Conservation (phyloP, 352 stramenopile genomes). For the Pythium dissotocum region DNA sequence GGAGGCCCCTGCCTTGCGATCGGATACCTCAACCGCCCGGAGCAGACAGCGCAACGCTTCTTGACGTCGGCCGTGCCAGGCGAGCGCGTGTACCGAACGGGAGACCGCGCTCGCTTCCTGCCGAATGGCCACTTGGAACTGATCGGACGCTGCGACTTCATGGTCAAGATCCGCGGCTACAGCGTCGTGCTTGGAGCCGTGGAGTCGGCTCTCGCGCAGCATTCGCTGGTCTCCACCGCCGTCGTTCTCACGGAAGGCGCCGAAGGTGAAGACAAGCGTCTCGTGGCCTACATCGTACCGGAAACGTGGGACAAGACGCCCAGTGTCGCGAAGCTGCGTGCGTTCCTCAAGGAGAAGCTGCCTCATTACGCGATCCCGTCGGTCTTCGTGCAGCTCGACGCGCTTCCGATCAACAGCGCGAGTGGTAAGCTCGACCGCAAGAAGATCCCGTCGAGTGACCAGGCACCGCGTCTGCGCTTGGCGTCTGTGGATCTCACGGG, state of each 20-base stretch:
- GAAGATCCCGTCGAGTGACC: slow-evolving; percentile 72
- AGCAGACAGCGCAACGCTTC: slow-evolving; percentile 80
- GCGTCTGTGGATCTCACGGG: slow-evolving; percentile 75
- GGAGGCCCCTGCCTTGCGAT: slow-evolving; percentile 82
- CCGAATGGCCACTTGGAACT: slow-evolving; percentile 91
- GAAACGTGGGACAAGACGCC: slow-evolving; percentile 71
- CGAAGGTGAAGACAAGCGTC: slow-evolving; percentile 85
- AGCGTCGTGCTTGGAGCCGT: slow-evolving; percentile 92
- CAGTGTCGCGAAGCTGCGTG: slow-evolving; percentile 58
- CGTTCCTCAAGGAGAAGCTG: slow-evolving; percentile 74
- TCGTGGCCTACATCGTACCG: slow-evolving; percentile 92
- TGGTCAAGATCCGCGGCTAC: slow-evolving; percentile 96
- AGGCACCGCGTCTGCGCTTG: slow-evolving; percentile 64
- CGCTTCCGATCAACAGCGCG: slow-evolving; percentile 83
- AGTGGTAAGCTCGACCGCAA: slow-evolving; percentile 91
- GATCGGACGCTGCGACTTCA: slow-evolving; percentile 93
- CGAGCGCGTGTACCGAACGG: slow-evolving; percentile 91
- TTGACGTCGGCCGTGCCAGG: slow-evolving; percentile 62
- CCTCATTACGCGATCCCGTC: slow-evolving; percentile 84
- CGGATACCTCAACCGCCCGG: slow-evolving; percentile 81
- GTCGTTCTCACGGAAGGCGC: slow-evolving; percentile 91
- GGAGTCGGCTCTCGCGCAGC: slow-evolving; percentile 87
- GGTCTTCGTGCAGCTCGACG: slow-evolving; percentile 79
- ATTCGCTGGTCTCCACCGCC: slow-evolving; percentile 79
- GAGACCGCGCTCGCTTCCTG: slow-evolving; percentile 90